phyloP scores from a whole-genome alignment of 2,329 filamentous ascomycete genomes.

The Fusarium sp. region DNA sequence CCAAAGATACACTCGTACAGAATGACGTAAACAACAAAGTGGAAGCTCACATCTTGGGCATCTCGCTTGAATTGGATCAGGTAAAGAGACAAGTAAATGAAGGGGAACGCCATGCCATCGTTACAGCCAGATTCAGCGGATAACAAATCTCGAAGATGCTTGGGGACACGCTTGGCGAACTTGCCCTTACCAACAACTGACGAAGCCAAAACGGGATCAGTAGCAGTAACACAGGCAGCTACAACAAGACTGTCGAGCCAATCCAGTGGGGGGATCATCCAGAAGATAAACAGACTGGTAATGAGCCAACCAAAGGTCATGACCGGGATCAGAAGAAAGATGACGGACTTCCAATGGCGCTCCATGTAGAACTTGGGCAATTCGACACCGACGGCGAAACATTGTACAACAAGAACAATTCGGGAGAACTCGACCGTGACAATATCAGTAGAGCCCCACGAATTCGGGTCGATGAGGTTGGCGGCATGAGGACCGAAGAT shows the following conservation, averaged over 20 bases:
- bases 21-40: conserved; percentile 91
- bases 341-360: conserved; percentile 93
- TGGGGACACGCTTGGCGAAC: conserved; percentile 96
- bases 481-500: conserved; percentile 90
- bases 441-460: conserved; percentile 87
- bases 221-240: conserved; percentile 95
- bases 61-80: conserved; percentile 83
- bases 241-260: conserved; percentile 92
- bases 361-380: conserved; percentile 97
- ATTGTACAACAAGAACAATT: conserved; percentile 90
- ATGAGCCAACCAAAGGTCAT: conserved; percentile 98
- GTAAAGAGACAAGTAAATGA: conserved; percentile 92
- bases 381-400: conserved; percentile 91
- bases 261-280: conserved; percentile 80
- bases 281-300: conserved; percentile 95
- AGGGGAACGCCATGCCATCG: conserved; percentile 99
- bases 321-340: conserved; percentile 88
- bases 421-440: conserved; percentile 91
- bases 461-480: conserved; percentile 78
- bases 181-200: conserved; percentile 99
- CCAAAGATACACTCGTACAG: conserved; percentile 97
- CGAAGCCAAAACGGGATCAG: conserved; percentile 94
- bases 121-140: conserved; percentile 99
- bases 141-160: conserved; percentile 93
- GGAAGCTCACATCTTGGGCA: conserved; percentile 75